Evolutionary conservation across 768 basidiomycete species (phyloP).

Genomic region (Lentinula boryana): DNA sequence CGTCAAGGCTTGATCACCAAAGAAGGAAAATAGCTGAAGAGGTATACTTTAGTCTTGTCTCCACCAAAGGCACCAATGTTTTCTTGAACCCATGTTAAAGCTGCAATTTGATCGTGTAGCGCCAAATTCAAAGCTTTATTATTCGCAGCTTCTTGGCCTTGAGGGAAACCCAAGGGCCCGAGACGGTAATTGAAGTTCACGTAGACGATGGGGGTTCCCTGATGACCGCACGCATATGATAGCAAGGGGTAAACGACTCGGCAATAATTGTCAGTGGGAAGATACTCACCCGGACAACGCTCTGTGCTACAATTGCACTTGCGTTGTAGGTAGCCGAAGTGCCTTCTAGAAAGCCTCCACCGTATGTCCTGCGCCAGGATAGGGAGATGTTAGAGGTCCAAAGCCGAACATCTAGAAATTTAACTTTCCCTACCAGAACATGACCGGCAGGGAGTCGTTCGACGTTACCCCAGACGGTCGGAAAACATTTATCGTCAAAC

Average conservation of each 20-base stretch:
- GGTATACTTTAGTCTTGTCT: conserved; percentile 21
- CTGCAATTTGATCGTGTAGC: conserved; percentile 39
- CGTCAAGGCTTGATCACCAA: background rate
- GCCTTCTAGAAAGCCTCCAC: conserved; percentile 26
- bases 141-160: conserved; percentile 31
- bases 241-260: background rate
- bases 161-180: conserved; percentile 42
- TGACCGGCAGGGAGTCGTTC: conserved; percentile 6
- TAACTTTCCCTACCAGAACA: background rate
- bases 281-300: conserved; percentile 25
- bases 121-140: conserved; percentile 37
- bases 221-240: background rate
- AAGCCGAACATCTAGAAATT: background rate
- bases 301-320: conserved; percentile 28
- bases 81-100: conserved; percentile 39
- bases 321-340: conserved; percentile 23
- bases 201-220: conserved; percentile 28
- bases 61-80: conserved; percentile 51
- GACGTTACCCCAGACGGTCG: conserved; percentile 20
- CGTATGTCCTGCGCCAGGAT: conserved; percentile 19
- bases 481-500: conserved; percentile 36
- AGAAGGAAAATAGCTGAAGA: background rate
- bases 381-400: background rate
- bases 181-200: conserved; percentile 47
- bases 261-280: background rate